A percentile compares a stretch with the other conserved stretches of the same genome.
phyloP scores from a whole-genome alignment of 768 basidiomycete species.

The Lentinula edodes region DNA sequence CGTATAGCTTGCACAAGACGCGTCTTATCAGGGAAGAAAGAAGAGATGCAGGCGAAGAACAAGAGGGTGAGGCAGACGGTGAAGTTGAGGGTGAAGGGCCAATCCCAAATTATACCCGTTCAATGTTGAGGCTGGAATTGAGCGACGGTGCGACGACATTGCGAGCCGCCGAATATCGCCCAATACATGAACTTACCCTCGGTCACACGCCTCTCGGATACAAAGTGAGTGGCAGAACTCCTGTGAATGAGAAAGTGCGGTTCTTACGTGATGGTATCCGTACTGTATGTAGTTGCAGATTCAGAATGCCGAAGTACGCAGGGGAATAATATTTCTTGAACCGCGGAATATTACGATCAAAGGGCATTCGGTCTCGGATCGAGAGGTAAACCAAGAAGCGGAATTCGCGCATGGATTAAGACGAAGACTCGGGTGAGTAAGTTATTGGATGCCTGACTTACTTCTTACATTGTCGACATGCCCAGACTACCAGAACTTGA shows the following conservation, averaged over 20 bases:
- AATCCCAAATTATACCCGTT: slow-evolving; percentile 75
- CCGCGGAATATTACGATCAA: slow-evolving; percentile 57
- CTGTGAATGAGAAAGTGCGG: not conserved
- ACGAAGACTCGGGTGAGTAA: slow-evolving; percentile 59
- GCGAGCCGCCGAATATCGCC: slow-evolving; percentile 74
- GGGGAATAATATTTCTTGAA: slow-evolving; percentile 74
- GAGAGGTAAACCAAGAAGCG: slow-evolving; percentile 49
- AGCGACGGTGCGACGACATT: slow-evolving; percentile 71
- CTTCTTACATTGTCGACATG: not conserved
- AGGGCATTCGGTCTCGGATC: slow-evolving; percentile 60
- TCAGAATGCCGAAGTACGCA: slow-evolving; percentile 59
- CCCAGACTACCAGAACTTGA: slow-evolving; percentile 19
- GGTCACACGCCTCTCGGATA: slow-evolving; percentile 76
- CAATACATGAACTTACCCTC: slow-evolving; percentile 58
- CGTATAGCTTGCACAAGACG: slow-evolving; percentile 70
- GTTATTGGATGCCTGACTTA: not conserved
- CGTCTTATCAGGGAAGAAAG: slow-evolving; percentile 62
- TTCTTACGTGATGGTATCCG: not conserved
- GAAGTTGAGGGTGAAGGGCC: slow-evolving; percentile 67
- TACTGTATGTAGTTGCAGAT: slow-evolving; percentile 51
- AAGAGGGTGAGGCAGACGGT: slow-evolving; percentile 47
- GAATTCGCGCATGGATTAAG: slow-evolving; percentile 61
- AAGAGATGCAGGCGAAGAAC: slow-evolving; percentile 48
- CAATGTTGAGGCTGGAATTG: slow-evolving; percentile 71
- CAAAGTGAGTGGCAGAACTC: slow-evolving; percentile 48